Base-by-base conservation (phyloP, 2,329 filamentous ascomycete species). In the Colletotrichum sublineola region DNA sequence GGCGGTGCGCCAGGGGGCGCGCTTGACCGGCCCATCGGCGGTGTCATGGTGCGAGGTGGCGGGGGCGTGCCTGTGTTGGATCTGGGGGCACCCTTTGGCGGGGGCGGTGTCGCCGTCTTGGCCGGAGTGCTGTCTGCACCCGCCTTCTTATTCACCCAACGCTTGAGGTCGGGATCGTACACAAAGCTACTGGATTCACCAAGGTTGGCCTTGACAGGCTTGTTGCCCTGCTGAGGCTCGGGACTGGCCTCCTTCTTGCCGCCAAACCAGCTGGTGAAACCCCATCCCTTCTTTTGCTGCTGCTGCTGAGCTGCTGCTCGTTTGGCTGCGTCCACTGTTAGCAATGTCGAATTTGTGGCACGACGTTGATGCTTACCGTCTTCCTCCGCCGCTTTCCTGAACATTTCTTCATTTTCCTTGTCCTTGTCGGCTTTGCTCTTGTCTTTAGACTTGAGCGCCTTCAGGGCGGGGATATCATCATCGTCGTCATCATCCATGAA, bases 81-180 rank as follows among this genome's bases (percentile, higher is more conserved):
- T 9, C 87, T 85, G 65, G 88, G 84, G 4, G 84, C 83, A 7
- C 85, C 88, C 76, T 88, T 91, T 0, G 95, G 95, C 5, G 95
- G 95, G 1, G 96, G 95, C 1, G 96, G 93, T 0, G 95, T 91
- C 1, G 91, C 91, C 58, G 88, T 85, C 74, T 90, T 88, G 3
- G 88, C 84, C 36, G 87, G 84, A 11, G 84, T 84, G 55, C 88
- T 89, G 67, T 93, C 91, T 9, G 89, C 88, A 15, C 92, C 92
- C 14, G 90, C 90, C 80, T 97, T 98, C 86, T 98, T 98, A 85
- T 99, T 98, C 80, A 99, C 88, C 97, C 97, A 99, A 80, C 96
- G 95, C 85, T 97, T 97, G 64, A 97, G 88, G n/a, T 98, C 94
- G 2, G 95, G 93, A 79, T 99, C 96, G 78, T 96, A 99, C 76